Percentiles rank a stretch among this genome's conserved stretches.
These are phyloP conservation scores for Fusarium sp. DNA, from an alignment of 2,329 filamentous ascomycete genomes.

Conservation along the genomic window DNA sequence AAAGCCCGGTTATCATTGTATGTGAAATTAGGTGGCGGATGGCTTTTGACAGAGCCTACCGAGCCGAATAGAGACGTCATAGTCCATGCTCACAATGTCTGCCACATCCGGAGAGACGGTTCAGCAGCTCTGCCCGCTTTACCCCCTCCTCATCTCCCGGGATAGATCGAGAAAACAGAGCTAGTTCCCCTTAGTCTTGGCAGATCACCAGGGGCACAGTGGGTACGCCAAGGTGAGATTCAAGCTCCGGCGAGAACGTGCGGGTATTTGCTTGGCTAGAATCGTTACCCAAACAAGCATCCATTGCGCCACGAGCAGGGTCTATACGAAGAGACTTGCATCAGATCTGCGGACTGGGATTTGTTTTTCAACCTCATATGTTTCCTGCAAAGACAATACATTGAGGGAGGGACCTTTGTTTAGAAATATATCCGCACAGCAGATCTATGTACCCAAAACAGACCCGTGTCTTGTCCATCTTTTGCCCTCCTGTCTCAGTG, in stretches of 20 bases:
- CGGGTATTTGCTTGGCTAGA: slow-evolving; percentile 21
- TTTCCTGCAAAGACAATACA: neutral
- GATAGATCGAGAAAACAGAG: slow-evolving; percentile 2
- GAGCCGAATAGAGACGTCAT: neutral
- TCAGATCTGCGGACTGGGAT: slow-evolving; percentile 14
- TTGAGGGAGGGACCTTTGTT: neutral
- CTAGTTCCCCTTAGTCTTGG: slow-evolving; percentile 17
- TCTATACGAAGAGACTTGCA: slow-evolving; percentile 31
- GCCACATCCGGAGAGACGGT: slow-evolving; percentile 8
- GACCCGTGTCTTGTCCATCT: neutral
- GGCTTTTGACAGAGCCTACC: neutral
- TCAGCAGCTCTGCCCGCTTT: neutral
- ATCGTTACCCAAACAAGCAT: slow-evolving; percentile 28
- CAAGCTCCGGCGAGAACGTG: slow-evolving; percentile 23
- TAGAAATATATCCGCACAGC: neutral
- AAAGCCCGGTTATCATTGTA: slow-evolving; percentile 1
- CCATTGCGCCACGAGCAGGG: slow-evolving; percentile 26
- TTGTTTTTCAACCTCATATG: slow-evolving; percentile 10
- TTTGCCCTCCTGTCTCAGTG: neutral
- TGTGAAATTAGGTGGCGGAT: slow-evolving; percentile 16
- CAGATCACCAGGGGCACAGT: slow-evolving; percentile 21
- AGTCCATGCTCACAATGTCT: neutral
- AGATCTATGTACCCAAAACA: neutral
- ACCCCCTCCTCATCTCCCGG: slow-evolving; percentile 1
- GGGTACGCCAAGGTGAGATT: slow-evolving; percentile 1